These are phyloP conservation scores for Pleurotus salmoneostramineus DNA, from an alignment of 768 basidiomycete species.

Conservation along the genomic window DNA sequence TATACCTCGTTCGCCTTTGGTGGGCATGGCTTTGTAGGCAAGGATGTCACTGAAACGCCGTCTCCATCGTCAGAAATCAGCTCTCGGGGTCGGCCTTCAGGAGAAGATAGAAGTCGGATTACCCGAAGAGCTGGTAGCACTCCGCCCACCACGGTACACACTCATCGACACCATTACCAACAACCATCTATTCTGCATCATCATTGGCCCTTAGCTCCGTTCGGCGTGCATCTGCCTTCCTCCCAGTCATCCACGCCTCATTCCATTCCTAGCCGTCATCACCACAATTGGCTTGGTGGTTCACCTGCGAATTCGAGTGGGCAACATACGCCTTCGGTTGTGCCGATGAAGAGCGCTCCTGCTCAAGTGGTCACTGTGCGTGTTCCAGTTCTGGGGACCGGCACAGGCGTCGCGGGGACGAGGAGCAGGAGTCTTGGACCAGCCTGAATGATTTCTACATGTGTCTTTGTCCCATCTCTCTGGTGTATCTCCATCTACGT, in stretches of 20 bases:
- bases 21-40: not conserved
- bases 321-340: not conserved
- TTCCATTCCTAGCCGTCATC: not conserved
- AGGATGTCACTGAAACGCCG: not conserved
- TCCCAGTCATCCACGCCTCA: not conserved
- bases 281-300: not conserved
- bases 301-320: not conserved
- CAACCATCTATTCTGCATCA: not conserved
- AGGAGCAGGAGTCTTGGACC: slow-evolving; percentile 3
- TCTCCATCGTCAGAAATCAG: not conserved
- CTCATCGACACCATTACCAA: not conserved
- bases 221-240: not conserved
- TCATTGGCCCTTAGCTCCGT: not conserved
- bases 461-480: too few relatives aligned
- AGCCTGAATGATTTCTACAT: not conserved
- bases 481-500: too few relatives aligned
- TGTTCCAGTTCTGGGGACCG: not conserved
- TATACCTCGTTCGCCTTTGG: not conserved
- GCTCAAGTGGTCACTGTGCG: slow-evolving; percentile 3
- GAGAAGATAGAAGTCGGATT: not conserved
- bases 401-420: not conserved
- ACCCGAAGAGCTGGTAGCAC: slow-evolving; percentile 1
- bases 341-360: slow-evolving; percentile 6
- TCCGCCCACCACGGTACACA: slow-evolving; percentile 1
- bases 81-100: not conserved